Evolutionary conservation across 2,329 filamentous ascomycete species (phyloP).

Genomic region (Phoma sp.): DNA sequence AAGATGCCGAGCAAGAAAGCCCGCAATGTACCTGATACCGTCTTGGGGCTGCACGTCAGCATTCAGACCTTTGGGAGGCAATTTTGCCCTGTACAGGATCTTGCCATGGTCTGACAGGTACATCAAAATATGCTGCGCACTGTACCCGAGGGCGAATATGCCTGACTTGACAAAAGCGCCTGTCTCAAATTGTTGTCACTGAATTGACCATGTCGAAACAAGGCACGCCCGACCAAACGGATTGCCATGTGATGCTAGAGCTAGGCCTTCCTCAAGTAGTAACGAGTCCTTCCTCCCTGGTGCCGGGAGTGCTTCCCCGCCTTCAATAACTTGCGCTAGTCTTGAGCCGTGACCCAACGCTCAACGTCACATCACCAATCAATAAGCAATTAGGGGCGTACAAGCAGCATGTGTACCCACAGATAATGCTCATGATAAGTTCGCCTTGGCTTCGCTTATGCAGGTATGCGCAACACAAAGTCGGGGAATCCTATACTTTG

Average conservation of each 20-base stretch:
- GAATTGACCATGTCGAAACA: conserved; percentile 7
- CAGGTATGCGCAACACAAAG: conserved; percentile 20
- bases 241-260: conserved; percentile 13
- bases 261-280: conserved; percentile 12
- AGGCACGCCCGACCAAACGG: conserved; percentile 3
- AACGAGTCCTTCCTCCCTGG: conserved; percentile 5
- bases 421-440: conserved; percentile 9
- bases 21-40: conserved; percentile 12
- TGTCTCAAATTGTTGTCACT: conserved; percentile 7
- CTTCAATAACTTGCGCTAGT: conserved; percentile 17
- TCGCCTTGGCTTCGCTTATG: conserved; percentile 20
- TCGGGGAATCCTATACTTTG: conserved; percentile 11
- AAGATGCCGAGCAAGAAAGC: conserved; percentile 7
- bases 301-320: conserved; percentile 25
- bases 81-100: background rate
- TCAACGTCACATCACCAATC: conserved; percentile 24
- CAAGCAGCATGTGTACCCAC: conserved; percentile 15
- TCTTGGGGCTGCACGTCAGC: conserved; percentile 10
- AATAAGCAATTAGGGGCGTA: conserved; percentile 10
- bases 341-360: conserved; percentile 16
- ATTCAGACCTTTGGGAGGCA: background rate
- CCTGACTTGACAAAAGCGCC: conserved; percentile 1
- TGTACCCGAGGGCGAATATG: background rate
- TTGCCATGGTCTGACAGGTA: conserved; percentile 1
- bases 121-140: background rate